phyloP scores from a whole-genome alignment of 2,329 filamentous ascomycete species.

The Alternaria sp. region DNA sequence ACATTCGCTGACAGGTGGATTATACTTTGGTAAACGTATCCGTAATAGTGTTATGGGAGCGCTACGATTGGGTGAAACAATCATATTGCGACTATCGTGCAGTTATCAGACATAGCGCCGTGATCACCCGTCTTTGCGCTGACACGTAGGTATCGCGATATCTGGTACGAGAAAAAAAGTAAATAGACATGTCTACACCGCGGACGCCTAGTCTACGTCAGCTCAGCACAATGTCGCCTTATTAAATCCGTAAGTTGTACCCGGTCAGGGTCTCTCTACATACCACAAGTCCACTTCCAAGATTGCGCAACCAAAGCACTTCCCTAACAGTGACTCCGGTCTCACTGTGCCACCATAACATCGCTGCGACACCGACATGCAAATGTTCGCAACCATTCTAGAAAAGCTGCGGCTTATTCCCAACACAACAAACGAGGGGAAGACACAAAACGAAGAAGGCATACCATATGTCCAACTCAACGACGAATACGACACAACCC shows the following conservation, averaged over 20 bases:
- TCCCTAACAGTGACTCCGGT: neutral
- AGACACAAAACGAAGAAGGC: neutral
- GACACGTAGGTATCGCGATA: neutral
- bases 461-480: slow-evolving; percentile 11
- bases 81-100: neutral
- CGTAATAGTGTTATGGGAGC: neutral
- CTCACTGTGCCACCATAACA: neutral
- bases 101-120: neutral
- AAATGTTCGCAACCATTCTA: neutral
- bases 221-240: too few species aligned
- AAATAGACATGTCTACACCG: neutral
- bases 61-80: neutral
- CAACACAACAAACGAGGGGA: neutral
- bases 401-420: neutral
- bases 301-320: neutral
- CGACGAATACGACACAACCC: neutral
- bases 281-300: neutral
- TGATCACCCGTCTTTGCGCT: neutral
- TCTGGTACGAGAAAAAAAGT: neutral
- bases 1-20: neutral
- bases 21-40: neutral
- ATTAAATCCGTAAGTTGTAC: too few species aligned
- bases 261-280: neutral
- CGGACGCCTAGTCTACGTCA: neutral
- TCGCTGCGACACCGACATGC: neutral